Percentiles rank a stretch among this genome's conserved stretches.
Conservation (phyloP, 2,329 filamentous ascomycete species). For the Cryphonectria radicalis region DNA sequence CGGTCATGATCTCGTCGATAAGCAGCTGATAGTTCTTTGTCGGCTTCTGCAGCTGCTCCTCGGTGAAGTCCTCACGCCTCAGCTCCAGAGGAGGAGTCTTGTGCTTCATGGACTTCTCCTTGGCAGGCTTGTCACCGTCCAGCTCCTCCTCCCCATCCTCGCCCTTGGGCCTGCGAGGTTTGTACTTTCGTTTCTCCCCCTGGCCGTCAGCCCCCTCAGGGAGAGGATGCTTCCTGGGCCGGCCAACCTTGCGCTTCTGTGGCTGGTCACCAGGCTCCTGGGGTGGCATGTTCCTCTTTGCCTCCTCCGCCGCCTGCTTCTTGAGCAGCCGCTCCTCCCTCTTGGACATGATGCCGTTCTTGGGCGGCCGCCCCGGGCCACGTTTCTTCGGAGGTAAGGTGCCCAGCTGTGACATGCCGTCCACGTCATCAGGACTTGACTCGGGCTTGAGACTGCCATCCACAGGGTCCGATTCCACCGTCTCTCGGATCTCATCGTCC, state of each 20-base stretch:
- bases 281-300: slow-evolving; percentile 56
- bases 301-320: slow-evolving; percentile 58
- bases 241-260: slow-evolving; percentile 67
- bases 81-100: slow-evolving; percentile 65
- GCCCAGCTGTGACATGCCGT: slow-evolving; percentile 24
- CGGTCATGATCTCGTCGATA: slow-evolving; percentile 63
- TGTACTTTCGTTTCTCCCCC: slow-evolving; percentile 69
- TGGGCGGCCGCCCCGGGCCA: slow-evolving; percentile 79
- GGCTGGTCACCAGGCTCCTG: slow-evolving; percentile 53
- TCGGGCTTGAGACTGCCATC: slow-evolving; percentile 35
- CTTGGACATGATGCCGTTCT: slow-evolving; percentile 84
- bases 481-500: slow-evolving; percentile 38
- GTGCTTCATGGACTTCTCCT: slow-evolving; percentile 65
- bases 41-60: slow-evolving; percentile 63
- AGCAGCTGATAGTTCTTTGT: slow-evolving; percentile 66
- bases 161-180: slow-evolving; percentile 54
- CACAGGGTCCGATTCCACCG: slow-evolving; percentile 38
- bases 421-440: slow-evolving; percentile 38
- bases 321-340: slow-evolving; percentile 69
- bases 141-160: slow-evolving; percentile 59
- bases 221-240: slow-evolving; percentile 65
- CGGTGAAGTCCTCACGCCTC: slow-evolving; percentile 58
- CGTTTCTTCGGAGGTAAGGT: slow-evolving; percentile 65
- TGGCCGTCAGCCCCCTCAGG: slow-evolving; percentile 59
- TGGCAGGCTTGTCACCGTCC: slow-evolving; percentile 57